These are phyloP conservation scores for Kluyveromyces dobzhanskii DNA, from an alignment of 805 yeast species.

Conservation along the genomic window DNA sequence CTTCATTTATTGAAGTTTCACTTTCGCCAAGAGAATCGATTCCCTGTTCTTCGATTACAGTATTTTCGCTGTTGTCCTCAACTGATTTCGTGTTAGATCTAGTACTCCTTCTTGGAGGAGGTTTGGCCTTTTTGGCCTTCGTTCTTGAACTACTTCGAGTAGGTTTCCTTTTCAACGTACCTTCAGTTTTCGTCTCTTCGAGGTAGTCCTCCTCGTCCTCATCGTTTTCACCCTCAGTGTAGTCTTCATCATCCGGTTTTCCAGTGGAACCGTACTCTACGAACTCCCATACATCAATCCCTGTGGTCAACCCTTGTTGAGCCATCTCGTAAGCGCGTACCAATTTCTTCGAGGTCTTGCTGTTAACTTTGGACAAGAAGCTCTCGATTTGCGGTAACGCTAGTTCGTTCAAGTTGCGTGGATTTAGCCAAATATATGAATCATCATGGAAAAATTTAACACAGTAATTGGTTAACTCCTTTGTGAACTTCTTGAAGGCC, in stretches of 20 bases:
- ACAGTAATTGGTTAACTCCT: conserved; percentile 18
- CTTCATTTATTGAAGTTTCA: conserved; percentile 6
- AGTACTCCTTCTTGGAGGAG: conserved; percentile 17
- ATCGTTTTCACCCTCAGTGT: conserved; percentile 24
- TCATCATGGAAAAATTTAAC: conserved; percentile 30
- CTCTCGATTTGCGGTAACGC: conserved; percentile 15
- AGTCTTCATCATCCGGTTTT: conserved; percentile 24
- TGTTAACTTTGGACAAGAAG: conserved; percentile 23
- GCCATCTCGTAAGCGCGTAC: conserved; percentile 45
- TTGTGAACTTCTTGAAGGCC: conserved; percentile 19
- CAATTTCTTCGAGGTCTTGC: conserved; percentile 44
- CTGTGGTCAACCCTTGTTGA: conserved; percentile 28
- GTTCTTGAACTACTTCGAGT: conserved; percentile 21
- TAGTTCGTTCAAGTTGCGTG: conserved; percentile 17
- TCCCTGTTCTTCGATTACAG: background rate
- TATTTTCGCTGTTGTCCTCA: conserved; percentile 8
- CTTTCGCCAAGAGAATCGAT: conserved; percentile 9
- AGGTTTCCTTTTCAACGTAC: conserved; percentile 28
- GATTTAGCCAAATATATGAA: conserved; percentile 28
- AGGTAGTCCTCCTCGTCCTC: conserved; percentile 24
- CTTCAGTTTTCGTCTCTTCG: conserved; percentile 6
- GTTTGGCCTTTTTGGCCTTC: conserved; percentile 17
- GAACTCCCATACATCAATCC: conserved; percentile 27
- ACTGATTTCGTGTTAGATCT: conserved; percentile 12
- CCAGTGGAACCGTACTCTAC: conserved; percentile 29